Evolutionary conservation across 2,329 filamentous ascomycete genomes (phyloP), one percentile per base, ranked within the genome.

Genomic region (Cadophora malorum): DNA sequence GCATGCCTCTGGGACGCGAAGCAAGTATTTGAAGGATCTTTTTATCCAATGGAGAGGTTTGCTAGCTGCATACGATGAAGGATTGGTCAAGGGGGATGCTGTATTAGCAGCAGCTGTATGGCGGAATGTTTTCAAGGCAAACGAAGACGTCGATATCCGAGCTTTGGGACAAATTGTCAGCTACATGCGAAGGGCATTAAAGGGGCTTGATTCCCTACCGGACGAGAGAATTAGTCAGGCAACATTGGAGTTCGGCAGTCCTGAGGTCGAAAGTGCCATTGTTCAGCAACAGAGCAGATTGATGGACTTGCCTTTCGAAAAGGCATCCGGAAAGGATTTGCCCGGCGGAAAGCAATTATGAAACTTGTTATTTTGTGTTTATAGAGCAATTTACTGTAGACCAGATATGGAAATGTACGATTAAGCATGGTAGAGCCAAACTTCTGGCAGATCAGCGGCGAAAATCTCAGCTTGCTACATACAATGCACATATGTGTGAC

Each of bases 21-120:
- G 90, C 79, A 85, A 84, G 71, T 90, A 90, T 79, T 84, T 91
- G 64, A 97, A 97, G 80, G 95, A 98, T 79, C 85, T 97, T 68
- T 98, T 96, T 75, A 84, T 94, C 68, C 94, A 97, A 81, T 99
- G 95, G 93, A 90, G 96, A 66, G 96, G 94, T 35, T 83, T 94
- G 65, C 84, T 97, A 25, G 85, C 94, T 8, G 92, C 93, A 1
- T 96, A 94, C 78, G 93, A 96, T 78, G 92, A 96, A 81, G 93
- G 91, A 0, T 78, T 96, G 55, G 84, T 89, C 72, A 90, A 89
- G 79, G 91, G 91, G 10, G 93, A 96, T 78, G 90, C 91, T 16
- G 87, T 92, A 66, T 84, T 96, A 16, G 92, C 90, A 3, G 85
- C 91, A 52, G 96, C 96, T 9, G 84, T 99, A 59, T 99, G 96